Conservation (phyloP, 2,329 filamentous ascomycete genomes). For the Aspergillus vadensis region DNA sequence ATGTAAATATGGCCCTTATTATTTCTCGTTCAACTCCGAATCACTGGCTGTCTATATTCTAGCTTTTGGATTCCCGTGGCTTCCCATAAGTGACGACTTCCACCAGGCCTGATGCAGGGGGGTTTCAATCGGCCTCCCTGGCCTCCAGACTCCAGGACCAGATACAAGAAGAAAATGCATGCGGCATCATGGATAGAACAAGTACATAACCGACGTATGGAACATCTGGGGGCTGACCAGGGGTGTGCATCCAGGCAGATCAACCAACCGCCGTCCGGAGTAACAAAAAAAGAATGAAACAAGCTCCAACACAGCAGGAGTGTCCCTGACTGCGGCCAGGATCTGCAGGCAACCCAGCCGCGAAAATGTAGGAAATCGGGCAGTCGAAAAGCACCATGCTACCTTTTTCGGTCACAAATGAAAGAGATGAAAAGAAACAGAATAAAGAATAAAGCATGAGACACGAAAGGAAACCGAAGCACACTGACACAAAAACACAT, state of each 20-base stretch:
- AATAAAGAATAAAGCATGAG: conserved; percentile 4
- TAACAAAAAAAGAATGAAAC: background rate
- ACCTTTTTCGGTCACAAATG: conserved; percentile 11
- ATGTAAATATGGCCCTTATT: conserved; percentile 9
- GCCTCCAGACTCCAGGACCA: conserved; percentile 2
- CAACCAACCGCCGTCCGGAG: background rate
- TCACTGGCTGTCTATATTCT: conserved; percentile 25
- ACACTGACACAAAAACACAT: conserved; percentile 10
- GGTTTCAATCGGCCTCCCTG: background rate
- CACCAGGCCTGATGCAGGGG: background rate
- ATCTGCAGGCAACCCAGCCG: conserved; percentile 16
- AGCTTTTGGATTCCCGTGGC: conserved; percentile 20
- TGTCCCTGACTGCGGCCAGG: background rate
- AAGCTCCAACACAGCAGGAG: conserved; percentile 7
- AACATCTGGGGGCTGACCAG: conserved; percentile 19
- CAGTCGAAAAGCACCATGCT: conserved; percentile 16
- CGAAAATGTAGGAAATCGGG: conserved; percentile 17
- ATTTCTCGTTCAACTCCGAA: conserved; percentile 14
- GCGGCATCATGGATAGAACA: conserved; percentile 8
- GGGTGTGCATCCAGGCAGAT: conserved; percentile 9
- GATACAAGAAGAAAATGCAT: conserved; percentile 17
- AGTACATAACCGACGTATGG: conserved; percentile 22
- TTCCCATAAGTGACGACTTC: conserved; percentile 11
- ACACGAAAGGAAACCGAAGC: conserved; percentile 7
- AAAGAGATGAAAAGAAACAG: conserved; percentile 8